These are phyloP conservation scores for Toxoplasma gondii DNA, from an alignment of 169 alveolate genomes.

Conservation along the genomic window DNA sequence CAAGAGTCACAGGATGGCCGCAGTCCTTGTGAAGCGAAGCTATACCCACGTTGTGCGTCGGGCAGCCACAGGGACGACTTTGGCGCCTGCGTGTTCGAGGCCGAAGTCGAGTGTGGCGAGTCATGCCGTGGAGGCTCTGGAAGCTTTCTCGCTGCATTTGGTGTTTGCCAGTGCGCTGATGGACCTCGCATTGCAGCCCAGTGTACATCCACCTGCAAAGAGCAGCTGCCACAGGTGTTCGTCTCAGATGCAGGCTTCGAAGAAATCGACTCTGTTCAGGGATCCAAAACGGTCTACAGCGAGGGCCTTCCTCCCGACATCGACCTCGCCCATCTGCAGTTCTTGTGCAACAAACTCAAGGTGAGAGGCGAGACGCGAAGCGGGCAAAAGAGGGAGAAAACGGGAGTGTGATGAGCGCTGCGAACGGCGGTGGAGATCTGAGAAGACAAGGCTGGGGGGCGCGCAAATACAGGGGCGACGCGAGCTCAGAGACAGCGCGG, in stretches of 20 bases:
- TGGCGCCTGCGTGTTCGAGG: slow-evolving; percentile 43
- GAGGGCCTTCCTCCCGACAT: not conserved
- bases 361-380: not conserved
- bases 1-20: slow-evolving; percentile 1
- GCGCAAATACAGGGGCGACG: no score
- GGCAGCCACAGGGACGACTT: slow-evolving; percentile 37
- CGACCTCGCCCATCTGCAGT: not conserved
- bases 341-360: not conserved
- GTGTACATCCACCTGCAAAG: slow-evolving; percentile 56
- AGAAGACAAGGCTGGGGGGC: not conserved
- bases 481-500: no score
- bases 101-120: slow-evolving; percentile 48
- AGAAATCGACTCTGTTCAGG: not conserved
- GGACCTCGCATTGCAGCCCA: slow-evolving; percentile 50
- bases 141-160: slow-evolving; percentile 36
- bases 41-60: not conserved
- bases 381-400: no score
- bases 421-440: not conserved
- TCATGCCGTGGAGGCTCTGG: slow-evolving; percentile 65
- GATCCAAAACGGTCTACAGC: not conserved
- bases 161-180: slow-evolving; percentile 63
- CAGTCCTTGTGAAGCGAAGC: slow-evolving; percentile 4
- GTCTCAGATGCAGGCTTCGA: not conserved
- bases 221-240: slow-evolving; percentile 28
- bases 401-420: no score